Percentiles rank a stretch among this genome's conserved stretches.
phyloP scores from a whole-genome alignment of 2,329 filamentous ascomycete species.

The Fusarium sp. region DNA sequence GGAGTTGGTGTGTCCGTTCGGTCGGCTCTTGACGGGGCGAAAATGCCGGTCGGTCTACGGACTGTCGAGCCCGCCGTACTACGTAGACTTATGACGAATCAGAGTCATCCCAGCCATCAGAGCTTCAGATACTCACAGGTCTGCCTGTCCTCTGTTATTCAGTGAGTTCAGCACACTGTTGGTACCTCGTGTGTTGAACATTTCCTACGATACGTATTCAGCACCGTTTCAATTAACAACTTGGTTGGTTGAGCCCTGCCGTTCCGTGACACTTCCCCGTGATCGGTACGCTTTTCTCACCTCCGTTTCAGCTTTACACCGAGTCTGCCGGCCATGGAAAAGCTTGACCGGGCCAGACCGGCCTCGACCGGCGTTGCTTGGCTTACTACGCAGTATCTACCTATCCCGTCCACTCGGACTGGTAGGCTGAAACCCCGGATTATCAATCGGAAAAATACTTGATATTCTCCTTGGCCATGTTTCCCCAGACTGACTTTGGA shows the following conservation, averaged over 20 bases:
- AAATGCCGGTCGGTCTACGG: neutral
- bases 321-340: neutral
- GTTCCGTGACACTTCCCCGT: neutral
- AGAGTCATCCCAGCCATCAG: neutral
- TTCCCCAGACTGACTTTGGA: neutral
- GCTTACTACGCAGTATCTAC: neutral
- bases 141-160: neutral
- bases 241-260: neutral
- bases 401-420: neutral
- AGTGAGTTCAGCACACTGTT: neutral
- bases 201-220: neutral
- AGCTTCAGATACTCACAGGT: neutral
- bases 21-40: neutral
- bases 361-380: neutral
- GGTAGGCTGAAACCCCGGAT: neutral
- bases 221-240: neutral
- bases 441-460: slow-evolving; percentile 8
- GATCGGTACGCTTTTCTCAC: neutral
- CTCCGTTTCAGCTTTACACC: neutral
- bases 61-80: neutral
- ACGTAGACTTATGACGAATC: neutral
- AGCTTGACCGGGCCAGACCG: neutral
- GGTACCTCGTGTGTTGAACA: neutral
- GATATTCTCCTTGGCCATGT: neutral
- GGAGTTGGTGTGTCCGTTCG: neutral